phyloP scores from a whole-genome alignment of 2,329 filamentous ascomycete genomes.

The Beauveria rudraprayagi region DNA sequence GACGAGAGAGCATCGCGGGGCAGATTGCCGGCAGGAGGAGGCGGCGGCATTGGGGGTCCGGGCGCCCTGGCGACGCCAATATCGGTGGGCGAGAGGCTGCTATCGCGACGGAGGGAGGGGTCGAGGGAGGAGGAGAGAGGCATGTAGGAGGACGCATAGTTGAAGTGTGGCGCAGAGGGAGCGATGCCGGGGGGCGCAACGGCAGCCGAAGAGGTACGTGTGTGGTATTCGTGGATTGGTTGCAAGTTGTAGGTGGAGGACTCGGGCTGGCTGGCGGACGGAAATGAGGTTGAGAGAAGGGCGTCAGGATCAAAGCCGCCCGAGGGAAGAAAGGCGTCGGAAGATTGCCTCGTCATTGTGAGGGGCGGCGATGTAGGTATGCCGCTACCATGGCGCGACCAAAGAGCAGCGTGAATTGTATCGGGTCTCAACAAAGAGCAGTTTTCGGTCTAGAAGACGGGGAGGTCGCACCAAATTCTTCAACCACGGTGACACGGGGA shows the following conservation, averaged over 20 bases:
- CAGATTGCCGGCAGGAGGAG: background rate
- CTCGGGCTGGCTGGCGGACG: slow-evolving; percentile 23
- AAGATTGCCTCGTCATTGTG: slow-evolving; percentile 32
- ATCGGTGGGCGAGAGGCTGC: slow-evolving; percentile 13
- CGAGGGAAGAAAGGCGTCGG: slow-evolving; percentile 36
- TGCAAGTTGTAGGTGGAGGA: slow-evolving; percentile 30
- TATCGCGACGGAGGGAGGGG: slow-evolving; percentile 11
- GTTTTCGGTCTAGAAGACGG: background rate
- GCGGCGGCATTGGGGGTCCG: slow-evolving; percentile 5
- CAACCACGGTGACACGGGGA: background rate
- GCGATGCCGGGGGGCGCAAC: slow-evolving; percentile 16
- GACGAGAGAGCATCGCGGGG: slow-evolving; percentile 8
- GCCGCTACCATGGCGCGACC: slow-evolving; percentile 8
- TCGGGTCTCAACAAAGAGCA: background rate
- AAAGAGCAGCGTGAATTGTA: background rate
- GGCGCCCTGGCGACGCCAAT: slow-evolving; percentile 4
- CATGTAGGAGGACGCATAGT: slow-evolving; percentile 13
- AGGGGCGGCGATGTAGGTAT: background rate
- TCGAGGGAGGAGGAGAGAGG: slow-evolving; percentile 19
- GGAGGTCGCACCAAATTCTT: background rate
- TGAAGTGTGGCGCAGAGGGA: slow-evolving; percentile 16
- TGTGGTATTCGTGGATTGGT: slow-evolving; percentile 29
- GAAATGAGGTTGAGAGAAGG: slow-evolving; percentile 18
- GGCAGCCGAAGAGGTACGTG: slow-evolving; percentile 14
- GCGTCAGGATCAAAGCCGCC: slow-evolving; percentile 28